Percentiles rank a stretch among this genome's conserved stretches.
Conservation (phyloP, 2,329 filamentous ascomycete species). For the Botrytis fabae region DNA sequence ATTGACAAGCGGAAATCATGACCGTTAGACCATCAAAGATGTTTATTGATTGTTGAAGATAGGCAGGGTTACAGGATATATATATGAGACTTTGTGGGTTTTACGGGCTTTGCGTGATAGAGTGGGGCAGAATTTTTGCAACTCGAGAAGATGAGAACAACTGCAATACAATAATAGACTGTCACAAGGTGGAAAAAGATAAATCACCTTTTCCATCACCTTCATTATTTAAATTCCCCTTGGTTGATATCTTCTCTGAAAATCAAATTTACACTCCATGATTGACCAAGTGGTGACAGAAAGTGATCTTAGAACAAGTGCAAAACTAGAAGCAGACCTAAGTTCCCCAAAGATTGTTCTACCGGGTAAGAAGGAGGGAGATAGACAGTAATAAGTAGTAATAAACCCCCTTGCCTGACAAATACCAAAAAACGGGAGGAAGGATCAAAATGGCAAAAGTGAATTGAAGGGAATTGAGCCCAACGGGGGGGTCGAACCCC, state of each 20-base stretch:
- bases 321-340: neutral
- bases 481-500: constrained; percentile 20
- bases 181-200: neutral
- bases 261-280: neutral
- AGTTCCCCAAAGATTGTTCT: neutral
- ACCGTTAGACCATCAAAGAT: constrained; percentile 42
- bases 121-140: neutral
- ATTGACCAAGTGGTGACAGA: neutral
- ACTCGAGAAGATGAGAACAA: neutral
- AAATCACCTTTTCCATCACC: neutral
- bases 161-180: neutral
- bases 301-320: neutral
- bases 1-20: constrained; percentile 43
- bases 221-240: fast-evolving
- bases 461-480: constrained; percentile 11
- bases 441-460: neutral
- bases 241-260: neutral
- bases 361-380: neutral
- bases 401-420: neutral
- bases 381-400: neutral
- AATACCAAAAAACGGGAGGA: neutral
- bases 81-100: neutral
- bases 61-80: fast-evolving
- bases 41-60: neutral
- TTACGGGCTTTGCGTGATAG: fast-evolving